A percentile compares a stretch with the other conserved stretches of the same genome.
These are phyloP conservation scores for Oemleria cerasiformis DNA, from an alignment of 306 rosid genomes.

Conservation along the genomic window DNA sequence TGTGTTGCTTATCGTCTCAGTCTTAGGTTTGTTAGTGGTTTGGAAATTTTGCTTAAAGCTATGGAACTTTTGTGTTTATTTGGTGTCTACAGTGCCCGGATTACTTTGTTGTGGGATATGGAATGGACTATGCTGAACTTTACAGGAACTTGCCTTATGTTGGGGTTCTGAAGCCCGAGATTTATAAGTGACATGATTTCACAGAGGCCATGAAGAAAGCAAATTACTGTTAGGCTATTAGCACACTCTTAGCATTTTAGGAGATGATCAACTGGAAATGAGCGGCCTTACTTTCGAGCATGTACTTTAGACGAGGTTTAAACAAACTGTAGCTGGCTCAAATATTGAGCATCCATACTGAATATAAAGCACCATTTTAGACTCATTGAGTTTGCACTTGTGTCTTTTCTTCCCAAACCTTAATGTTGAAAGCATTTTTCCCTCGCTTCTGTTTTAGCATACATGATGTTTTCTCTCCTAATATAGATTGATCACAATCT, in stretches of 20 bases:
- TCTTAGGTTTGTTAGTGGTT: neutral
- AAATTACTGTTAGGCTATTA: neutral
- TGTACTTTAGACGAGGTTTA: neutral
- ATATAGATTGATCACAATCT: too few species aligned
- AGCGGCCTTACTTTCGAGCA: neutral
- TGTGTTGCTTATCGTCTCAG: neutral
- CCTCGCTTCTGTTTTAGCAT: neutral
- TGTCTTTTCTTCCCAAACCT: neutral
- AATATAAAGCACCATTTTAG: neutral
- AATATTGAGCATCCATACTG: neutral
- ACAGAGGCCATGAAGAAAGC: neutral
- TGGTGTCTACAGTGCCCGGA: constrained; percentile 72
- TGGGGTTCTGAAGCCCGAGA: constrained; percentile 84
- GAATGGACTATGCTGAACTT: constrained; percentile 75
- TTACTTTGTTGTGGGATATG: constrained; percentile 85
- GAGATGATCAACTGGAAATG: neutral
- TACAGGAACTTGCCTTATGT: constrained; percentile 86
- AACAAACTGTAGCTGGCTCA: neutral
- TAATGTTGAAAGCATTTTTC: neutral
- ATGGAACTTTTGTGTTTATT: neutral
- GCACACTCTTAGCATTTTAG: neutral
- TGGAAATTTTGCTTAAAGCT: neutral
- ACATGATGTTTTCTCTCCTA: neutral
- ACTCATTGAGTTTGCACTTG: neutral
- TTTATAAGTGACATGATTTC: constrained; percentile 38